Percentiles rank a stretch among this genome's conserved stretches.
Conservation (phyloP, 352 stramenopile genomes). For the Aphanomyces astaci region DNA sequence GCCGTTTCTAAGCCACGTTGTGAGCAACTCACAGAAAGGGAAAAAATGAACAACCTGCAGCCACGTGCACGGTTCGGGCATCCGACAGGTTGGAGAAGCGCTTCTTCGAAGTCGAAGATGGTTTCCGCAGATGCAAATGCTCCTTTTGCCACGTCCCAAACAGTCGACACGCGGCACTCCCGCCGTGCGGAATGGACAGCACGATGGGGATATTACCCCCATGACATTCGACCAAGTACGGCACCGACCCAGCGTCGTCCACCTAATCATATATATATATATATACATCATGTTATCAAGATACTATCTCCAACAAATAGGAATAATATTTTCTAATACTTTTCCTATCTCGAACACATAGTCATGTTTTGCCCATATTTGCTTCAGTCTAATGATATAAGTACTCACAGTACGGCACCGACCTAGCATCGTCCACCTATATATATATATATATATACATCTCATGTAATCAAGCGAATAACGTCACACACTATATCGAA, state of each 20-base stretch:
- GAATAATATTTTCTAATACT: background rate
- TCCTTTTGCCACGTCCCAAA: slow-evolving; percentile 10
- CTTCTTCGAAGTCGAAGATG: slow-evolving; percentile 5
- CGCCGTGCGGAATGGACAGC: slow-evolving; percentile 15
- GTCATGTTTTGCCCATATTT: no score
- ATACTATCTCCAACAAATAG: background rate
- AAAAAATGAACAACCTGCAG: background rate
- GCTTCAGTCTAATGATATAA: no score
- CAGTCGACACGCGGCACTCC: background rate
- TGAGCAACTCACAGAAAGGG: background rate
- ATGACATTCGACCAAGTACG: slow-evolving; percentile 14
- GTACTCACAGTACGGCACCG: no score
- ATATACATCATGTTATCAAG: background rate
- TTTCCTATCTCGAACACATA: no score
- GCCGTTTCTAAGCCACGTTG: background rate
- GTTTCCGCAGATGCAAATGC: slow-evolving; percentile 2
- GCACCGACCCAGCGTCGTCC: background rate
- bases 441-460: no score
- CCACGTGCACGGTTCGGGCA: slow-evolving; percentile 14
- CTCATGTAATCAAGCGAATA: no score
- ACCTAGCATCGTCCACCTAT: no score
- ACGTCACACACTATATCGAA: no score
- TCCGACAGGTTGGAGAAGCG: slow-evolving; percentile 19
- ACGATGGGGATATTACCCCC: slow-evolving; percentile 11
- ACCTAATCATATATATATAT: no score